phyloP scores from a whole-genome alignment of 2,329 filamentous ascomycete species.

The Scleromitrula shiraiana region DNA sequence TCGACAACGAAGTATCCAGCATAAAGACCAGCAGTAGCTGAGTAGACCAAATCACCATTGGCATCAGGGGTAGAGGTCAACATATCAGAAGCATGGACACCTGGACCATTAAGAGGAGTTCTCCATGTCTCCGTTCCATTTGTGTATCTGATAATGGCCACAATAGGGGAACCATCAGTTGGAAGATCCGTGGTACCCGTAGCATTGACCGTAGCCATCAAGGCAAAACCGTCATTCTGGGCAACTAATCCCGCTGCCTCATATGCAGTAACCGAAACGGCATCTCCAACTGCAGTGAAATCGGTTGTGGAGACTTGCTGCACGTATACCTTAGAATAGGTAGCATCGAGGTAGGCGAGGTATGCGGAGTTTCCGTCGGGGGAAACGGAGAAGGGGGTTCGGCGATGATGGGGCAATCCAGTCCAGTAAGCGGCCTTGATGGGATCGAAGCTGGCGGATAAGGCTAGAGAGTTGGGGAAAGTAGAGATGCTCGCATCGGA shows the following conservation, averaged over 20 bases:
- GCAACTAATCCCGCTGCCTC: slow-evolving; percentile 55
- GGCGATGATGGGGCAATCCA: slow-evolving; percentile 49
- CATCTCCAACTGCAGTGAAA: slow-evolving; percentile 44
- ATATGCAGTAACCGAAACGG: slow-evolving; percentile 45
- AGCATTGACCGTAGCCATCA: slow-evolving; percentile 46
- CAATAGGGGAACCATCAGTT: slow-evolving; percentile 40
- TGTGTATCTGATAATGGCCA: slow-evolving; percentile 52
- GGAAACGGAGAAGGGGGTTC: slow-evolving; percentile 54
- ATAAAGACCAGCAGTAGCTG: slow-evolving; percentile 45
- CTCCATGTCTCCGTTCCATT: slow-evolving; percentile 48
- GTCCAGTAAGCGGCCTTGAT: slow-evolving; percentile 56
- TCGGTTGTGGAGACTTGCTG: slow-evolving; percentile 47
- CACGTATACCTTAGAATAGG: slow-evolving; percentile 47
- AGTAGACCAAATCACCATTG: slow-evolving; percentile 56
- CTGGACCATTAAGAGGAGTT: slow-evolving; percentile 50
- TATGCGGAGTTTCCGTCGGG: slow-evolving; percentile 51
- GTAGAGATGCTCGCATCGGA: slow-evolving; percentile 18
- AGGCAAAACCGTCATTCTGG: slow-evolving; percentile 55
- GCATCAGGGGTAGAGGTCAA: slow-evolving; percentile 47
- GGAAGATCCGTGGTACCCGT: slow-evolving; percentile 42
- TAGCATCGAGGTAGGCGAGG: slow-evolving; percentile 51
- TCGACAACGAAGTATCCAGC: slow-evolving; percentile 57
- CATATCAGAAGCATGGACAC: slow-evolving; percentile 35
- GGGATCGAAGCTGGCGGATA: slow-evolving; percentile 47
- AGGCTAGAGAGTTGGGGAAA: slow-evolving; percentile 37